Evolutionary conservation across 371 early-diverging fungal genomes (phyloP).

Genomic region (Vairimorpha apis): DNA sequence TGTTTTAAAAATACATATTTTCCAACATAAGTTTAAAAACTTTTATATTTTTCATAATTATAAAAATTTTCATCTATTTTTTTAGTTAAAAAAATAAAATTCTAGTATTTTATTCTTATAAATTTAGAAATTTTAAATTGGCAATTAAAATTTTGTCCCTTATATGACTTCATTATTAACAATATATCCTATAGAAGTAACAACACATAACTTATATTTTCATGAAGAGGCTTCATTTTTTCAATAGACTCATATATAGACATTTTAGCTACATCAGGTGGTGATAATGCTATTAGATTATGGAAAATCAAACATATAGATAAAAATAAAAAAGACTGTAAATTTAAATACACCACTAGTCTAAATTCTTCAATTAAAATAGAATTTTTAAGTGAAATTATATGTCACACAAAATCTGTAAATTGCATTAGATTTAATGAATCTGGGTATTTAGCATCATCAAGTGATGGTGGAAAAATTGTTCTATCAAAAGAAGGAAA

Average conservation of each 20-base stretch:
- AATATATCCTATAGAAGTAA: constrained; percentile 47
- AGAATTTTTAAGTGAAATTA: constrained; percentile 44
- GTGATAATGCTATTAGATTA: constrained; percentile 56
- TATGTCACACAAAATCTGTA: constrained; percentile 49
- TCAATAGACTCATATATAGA: constrained; percentile 42
- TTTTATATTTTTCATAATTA: too few species aligned
- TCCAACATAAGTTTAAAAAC: too few species aligned
- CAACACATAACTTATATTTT: constrained; percentile 61
- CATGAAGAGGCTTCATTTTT: constrained; percentile 60
- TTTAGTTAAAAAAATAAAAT: too few species aligned
- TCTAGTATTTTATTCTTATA: too few species aligned
- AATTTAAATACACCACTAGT: constrained; percentile 50
- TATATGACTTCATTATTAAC: neutral
- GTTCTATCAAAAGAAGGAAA: constrained; percentile 32
- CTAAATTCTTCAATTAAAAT: constrained; percentile 41
- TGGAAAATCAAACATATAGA: constrained; percentile 50
- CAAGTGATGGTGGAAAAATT: constrained; percentile 58
- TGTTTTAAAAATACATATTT: too few species aligned
- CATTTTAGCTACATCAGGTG: constrained; percentile 59
- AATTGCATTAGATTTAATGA: constrained; percentile 56
- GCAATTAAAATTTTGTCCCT: too few species aligned
- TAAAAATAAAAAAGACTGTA: neutral
- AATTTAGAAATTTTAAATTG: too few species aligned
- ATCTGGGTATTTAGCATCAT: constrained; percentile 50
- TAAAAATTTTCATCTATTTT: too few species aligned